These are phyloP conservation scores for Poa pratensis DNA, from an alignment of 176 grass and related monocot genomes.

Conservation along the genomic window DNA sequence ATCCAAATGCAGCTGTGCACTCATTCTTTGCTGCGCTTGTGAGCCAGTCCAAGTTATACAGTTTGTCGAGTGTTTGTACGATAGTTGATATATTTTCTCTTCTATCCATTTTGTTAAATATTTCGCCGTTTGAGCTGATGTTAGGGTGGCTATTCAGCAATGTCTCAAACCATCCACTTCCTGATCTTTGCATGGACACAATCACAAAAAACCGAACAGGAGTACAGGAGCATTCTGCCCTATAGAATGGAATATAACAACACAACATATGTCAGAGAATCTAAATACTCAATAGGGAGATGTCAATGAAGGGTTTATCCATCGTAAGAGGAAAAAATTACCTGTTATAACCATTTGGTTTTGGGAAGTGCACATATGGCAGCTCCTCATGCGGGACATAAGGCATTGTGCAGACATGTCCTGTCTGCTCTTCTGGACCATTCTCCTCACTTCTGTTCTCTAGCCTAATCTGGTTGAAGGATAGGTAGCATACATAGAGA, in stretches of 20 bases:
- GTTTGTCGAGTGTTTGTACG: slow-evolving; percentile 66
- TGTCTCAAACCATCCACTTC: slow-evolving; percentile 99
- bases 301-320: slow-evolving; percentile 13
- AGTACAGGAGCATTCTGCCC: slow-evolving; percentile 77
- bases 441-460: slow-evolving; percentile 38
- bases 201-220: slow-evolving; percentile 82
- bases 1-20: slow-evolving; percentile 85
- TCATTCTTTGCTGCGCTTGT: slow-evolving; percentile 89
- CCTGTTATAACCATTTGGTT: slow-evolving; percentile 79
- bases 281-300: neutral
- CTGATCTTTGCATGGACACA: slow-evolving; percentile 95
- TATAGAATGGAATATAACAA: slow-evolving; percentile 34
- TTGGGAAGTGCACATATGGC: slow-evolving; percentile 71
- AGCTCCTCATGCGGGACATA: slow-evolving; percentile 51
- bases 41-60: slow-evolving; percentile 87
- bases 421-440: neutral
- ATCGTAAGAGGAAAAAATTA: slow-evolving; percentile 9
- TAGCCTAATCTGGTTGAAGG: slow-evolving; percentile 67
- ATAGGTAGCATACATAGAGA: slow-evolving; percentile 73
- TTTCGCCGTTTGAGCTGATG: slow-evolving; percentile 92
- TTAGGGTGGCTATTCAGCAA: slow-evolving; percentile 95
- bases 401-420: slow-evolving; percentile 52
- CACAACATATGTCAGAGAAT: slow-evolving; percentile 34
- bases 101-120: slow-evolving; percentile 66
- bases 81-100: slow-evolving; percentile 70